Evolutionary conservation across 2,329 filamentous ascomycete species (phyloP), one percentile per base, ranked within the genome.

Genomic region (Xylariaceae sp.): DNA sequence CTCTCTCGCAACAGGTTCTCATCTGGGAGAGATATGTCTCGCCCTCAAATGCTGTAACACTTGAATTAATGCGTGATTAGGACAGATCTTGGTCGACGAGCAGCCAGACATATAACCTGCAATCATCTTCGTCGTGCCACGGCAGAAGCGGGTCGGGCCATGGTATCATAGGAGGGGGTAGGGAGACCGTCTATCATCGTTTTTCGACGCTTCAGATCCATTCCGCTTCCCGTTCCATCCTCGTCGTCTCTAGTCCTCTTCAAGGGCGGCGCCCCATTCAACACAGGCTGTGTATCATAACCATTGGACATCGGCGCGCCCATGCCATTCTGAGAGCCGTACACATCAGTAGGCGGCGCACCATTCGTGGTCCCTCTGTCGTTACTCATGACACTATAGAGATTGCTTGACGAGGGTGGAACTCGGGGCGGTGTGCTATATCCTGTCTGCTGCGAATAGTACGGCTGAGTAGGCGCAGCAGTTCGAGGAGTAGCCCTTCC

Each of bases 301-400:
- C 77, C 78, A 52, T 80, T 81, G 38, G 76, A 66, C 64, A 83
- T 69, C 15, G 72, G 64, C 45, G 63, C 66, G 31, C 65, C 63
- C 64, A 83, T 71, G 53, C 86, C 83, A 4, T 76, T 68, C 18
- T 85, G 74, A 13, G 81, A 74, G 26, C 79, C 76, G 60, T 94
- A 94, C 6, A 83, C 78, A 51, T 94, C 87, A 37, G 76, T 76
- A 16, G 75, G 67, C 11, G 79, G 65, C 22, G 73, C 75, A n/a
- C 84, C 84, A 52, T 87, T 88, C 15, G 77, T 69, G 9, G 79
- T 64, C 22, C 73, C 79, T 19, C 87, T 79, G 45, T 88, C 85
- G 60, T 87, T 89, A 62, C 85, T 90, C 69, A 95, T 89, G 48
- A 94, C 85, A 64, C 83, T 94, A 73, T 95, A 95, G 38, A 95